Base-by-base conservation (phyloP, 106 monocot species). In the Gastrodia elata region DNA sequence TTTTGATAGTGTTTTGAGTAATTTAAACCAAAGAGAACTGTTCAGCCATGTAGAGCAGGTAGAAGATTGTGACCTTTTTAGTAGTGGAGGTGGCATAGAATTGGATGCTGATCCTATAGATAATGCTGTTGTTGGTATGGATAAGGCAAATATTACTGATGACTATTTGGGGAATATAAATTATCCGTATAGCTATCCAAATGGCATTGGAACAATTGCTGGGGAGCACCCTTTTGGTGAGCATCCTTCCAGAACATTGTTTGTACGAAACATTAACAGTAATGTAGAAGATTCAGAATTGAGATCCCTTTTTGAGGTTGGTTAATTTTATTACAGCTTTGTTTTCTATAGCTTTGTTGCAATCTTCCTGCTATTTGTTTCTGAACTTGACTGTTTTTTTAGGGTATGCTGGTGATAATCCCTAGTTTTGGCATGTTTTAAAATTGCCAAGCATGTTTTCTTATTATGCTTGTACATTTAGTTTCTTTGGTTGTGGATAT, bases 161-260 rank as follows among this genome's bases (percentile, higher is more conserved):
- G 77, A 90, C n/a, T 83, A 75, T 65, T 3, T 74, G 11, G 82
- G 70, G 18, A 94, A 82, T 83, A 81, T 78, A 7, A 75, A 55
- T 79, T 52, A 43, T 76, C 90, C 82, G 15, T 84, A 84, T 74
- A 67, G 75, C 38, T 32, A 84, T 68, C 74, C 82, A 80, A 90
- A 90, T 70, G 86, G 90, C 73, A 82, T 75, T 70, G 86, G 84
- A 46, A 67, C 90, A 18, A 71, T 90, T 70, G 75, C 88, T 71
- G 94, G 94, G 15, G 94, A 94, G 72, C 94, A 94, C 80, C 94
- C 94, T 32, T 88, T 78, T 73, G 94, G 94, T 33, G 94, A 94
- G 71, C 94, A 94, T 84, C 94, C 94, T 67, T 94, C 94, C 24
- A 94, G 94, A 72, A 94, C 94, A 57, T 79, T 94, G 42, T 94